Evolutionary conservation across 257 asterid genomes (phyloP).

Genomic region (Nicotiana undulata): DNA sequence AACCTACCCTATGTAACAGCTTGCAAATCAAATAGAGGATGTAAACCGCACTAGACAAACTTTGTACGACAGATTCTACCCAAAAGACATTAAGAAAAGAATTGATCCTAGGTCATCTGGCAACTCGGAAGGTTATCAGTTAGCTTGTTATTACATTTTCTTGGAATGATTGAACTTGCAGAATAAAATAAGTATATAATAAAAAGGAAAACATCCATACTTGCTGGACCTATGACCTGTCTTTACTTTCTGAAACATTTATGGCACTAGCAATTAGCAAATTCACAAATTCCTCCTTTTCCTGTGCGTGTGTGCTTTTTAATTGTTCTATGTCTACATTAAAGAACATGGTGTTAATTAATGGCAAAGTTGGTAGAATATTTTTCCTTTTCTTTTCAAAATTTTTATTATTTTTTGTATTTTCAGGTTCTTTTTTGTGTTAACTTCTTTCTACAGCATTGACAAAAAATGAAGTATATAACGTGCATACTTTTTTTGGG

Average conservation of each 20-base stretch:
- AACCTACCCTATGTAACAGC: no score
- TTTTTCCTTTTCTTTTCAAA: no score
- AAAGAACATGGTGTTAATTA: not conserved
- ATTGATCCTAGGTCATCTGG: no score
- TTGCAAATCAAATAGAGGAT: no score
- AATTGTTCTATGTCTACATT: not conserved
- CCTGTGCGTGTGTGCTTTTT: not conserved
- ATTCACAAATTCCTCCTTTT: not conserved
- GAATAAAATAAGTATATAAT: not conserved
- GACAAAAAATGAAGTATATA: not conserved
- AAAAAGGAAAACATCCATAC: not conserved
- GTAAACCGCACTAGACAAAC: no score
- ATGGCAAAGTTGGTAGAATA: not conserved
- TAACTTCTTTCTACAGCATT: not conserved
- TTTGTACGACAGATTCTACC: no score
- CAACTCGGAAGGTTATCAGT: no score
- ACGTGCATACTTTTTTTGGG: not conserved
- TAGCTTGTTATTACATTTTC: no score
- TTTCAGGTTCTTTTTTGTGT: not conserved
- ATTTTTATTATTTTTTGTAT: no score
- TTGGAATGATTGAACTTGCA: not conserved
- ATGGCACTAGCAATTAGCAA: not conserved
- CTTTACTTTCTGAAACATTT: slow-evolving; percentile 6
- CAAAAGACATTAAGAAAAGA: no score
- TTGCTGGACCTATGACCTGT: not conserved